Evolutionary conservation across 1,139 yeast genomes (phyloP), one percentile per base, ranked within the genome.

Genomic region (Pichia sp.): DNA sequence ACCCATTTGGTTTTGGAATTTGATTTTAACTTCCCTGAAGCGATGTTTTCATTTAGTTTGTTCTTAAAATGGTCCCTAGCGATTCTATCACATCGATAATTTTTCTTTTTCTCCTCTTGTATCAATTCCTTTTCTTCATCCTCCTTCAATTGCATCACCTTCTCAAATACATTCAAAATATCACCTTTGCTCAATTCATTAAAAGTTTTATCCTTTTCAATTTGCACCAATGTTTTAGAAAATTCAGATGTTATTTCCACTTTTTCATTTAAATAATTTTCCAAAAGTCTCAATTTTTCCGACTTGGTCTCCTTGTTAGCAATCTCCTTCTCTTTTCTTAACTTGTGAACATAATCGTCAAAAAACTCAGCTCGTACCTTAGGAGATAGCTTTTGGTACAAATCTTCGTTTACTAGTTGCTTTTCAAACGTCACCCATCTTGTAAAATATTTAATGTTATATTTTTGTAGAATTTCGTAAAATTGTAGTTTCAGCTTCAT

Each of bases 301-400:
- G 66, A 57, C 42, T 72, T 73, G 26, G 69, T 54, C 31, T 62
- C 52, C 3, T 50, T 38, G 4, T 52, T 45, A 3, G 56, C 55
- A 0, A 59, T 57, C 1, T 73, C 70, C 43, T 74, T 70, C 33
- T 65, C 66, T 1, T 56, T 49, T 34, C 69, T 65, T 38, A 85
- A 60, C 0, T 58, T 55, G 6, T 59, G 62, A 2, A 77, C 68
- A 55, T 71, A 82, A 35, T 75, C 75, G 38, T 67, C 61, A 56
- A 75, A 85, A 2, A 80, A 68, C 37, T 67, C 67, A 37, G 68
- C 69, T 43, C 81, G 77, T 44, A 79, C 73, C 29, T 66, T 66
- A 45, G 80, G 86, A 31, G 79, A 71, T 35, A 83, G 71, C 32
- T 81, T 75, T 3, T 85, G 69, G 61, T 79, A 85, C 10, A 82